Base-by-base conservation (phyloP, 371 early-diverging fungal genomes). In the Zychaea mexicana region DNA sequence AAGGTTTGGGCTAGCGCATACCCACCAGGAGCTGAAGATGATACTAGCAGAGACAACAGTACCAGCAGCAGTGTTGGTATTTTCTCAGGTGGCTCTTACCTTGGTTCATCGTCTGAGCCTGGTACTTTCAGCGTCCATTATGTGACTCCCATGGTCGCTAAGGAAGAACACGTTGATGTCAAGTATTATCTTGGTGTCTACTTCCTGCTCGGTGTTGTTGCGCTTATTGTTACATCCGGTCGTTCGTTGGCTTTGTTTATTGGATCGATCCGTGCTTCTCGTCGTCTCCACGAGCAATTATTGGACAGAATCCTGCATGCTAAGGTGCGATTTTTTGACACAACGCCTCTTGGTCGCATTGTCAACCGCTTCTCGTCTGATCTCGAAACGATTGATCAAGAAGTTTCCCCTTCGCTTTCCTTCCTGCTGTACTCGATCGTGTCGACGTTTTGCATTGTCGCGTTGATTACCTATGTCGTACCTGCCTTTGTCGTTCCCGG, bases 311-410 rank as follows among this genome's bases (percentile, higher is more conserved):
- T 93, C 13, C 65, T 93, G 33, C 78, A 85, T 12, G 89, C 95
- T 0, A 92, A 92, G 2, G 73, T 93, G 53, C 76, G 88, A 2
- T 96, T 96, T 71, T 96, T 92, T 74, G 95, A 96, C 58, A 88
- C 89, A 0, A 93, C 92, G 9, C 96, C 96, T 6, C 55, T 94
- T 8, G 96, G 95, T 7, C 85, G 95, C 33, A 90, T 96, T 57
- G 77, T 96, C 58, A 93, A 95, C 69, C 81, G 96, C 19, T 94
- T 95, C 65, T 88, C 90, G 2, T 86, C 88, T 13, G 94, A 95
- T 68, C 74, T 92, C 36, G 86, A 87, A 56, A 85, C 90, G 22
- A 76, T 91, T 42, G 92, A 93, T 68, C 85, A 86, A 52, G 78
- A 73, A 21, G 71, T 84, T 26, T 78, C 79, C 0, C 81, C 82